Evolutionary conservation across 2,329 filamentous ascomycete species (phyloP).

Genomic region (Raffaelea arxii): DNA sequence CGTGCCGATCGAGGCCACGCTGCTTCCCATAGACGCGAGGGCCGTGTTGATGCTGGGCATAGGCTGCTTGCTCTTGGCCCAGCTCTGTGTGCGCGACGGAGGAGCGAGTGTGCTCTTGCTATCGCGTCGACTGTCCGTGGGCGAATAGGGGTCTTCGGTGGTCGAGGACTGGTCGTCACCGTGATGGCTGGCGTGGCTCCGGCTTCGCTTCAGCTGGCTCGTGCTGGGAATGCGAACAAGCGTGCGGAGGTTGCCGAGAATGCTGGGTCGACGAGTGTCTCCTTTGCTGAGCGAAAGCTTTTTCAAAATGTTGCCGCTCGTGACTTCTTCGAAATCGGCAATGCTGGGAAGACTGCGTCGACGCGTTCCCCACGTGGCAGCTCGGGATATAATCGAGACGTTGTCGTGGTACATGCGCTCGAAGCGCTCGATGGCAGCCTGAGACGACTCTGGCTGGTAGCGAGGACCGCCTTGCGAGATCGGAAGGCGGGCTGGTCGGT

Average conservation of each 20-base stretch:
- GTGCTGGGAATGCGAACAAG: slow-evolving; percentile 41
- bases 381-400: slow-evolving; percentile 49
- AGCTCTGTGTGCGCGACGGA: slow-evolving; percentile 40
- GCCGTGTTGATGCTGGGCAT: slow-evolving; percentile 51
- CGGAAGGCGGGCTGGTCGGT: slow-evolving; percentile 34
- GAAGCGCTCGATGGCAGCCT: slow-evolving; percentile 44
- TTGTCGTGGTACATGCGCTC: slow-evolving; percentile 43
- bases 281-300: slow-evolving; percentile 45
- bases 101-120: slow-evolving; percentile 39
- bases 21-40: slow-evolving; percentile 43
- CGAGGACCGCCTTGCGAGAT: slow-evolving; percentile 27
- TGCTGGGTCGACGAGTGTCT: slow-evolving; percentile 39
- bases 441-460: slow-evolving; percentile 39
- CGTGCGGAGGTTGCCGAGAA: slow-evolving; percentile 41
- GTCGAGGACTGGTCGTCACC: slow-evolving; percentile 23
- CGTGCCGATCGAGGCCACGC: slow-evolving; percentile 45
- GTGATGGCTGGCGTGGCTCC: slow-evolving; percentile 26
- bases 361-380: slow-evolving; percentile 62
- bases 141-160: slow-evolving; percentile 16
- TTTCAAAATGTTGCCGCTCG: slow-evolving; percentile 53
- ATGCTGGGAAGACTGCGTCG: slow-evolving; percentile 53
- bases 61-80: slow-evolving; percentile 35
- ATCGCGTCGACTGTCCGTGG: slow-evolving; percentile 19
- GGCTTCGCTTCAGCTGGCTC: slow-evolving; percentile 35
- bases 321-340: slow-evolving; percentile 48